Evolutionary conservation across 768 basidiomycete species (phyloP).

Genomic region (Xerocomellus chrysenteron): DNA sequence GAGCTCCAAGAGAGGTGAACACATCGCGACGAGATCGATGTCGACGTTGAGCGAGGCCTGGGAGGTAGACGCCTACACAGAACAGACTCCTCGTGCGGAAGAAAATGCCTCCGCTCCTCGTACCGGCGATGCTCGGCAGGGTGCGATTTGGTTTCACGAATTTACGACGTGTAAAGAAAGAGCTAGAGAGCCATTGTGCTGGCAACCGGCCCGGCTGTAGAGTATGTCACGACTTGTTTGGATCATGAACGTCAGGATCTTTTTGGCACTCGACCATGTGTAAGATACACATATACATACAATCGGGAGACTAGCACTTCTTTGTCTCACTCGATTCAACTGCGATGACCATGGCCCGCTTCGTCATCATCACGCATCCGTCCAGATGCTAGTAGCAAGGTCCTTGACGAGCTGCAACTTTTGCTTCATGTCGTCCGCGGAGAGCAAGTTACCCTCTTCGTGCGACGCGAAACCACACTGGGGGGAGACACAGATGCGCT

Average conservation of each 20-base stretch:
- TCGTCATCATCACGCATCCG: constrained; percentile 15
- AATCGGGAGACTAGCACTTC: neutral
- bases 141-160: too few relatives aligned
- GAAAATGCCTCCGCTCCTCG: constrained; percentile 34
- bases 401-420: constrained; percentile 33
- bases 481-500: constrained; percentile 44
- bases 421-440: constrained; percentile 34
- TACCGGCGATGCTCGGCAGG: neutral
- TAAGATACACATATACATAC: neutral
- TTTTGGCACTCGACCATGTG: neutral
- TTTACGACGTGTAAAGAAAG: too few relatives aligned
- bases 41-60: constrained; percentile 28
- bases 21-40: constrained; percentile 29
- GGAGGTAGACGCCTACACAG: constrained; percentile 20
- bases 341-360: neutral
- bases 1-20: constrained; percentile 18
- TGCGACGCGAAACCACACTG: constrained; percentile 54
- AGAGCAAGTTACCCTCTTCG: constrained; percentile 43
- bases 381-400: constrained; percentile 39
- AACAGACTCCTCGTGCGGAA: constrained; percentile 37
- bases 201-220: neutral
- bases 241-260: neutral
- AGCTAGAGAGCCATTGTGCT: neutral
- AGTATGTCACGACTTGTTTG: neutral
- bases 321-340: neutral